These are phyloP conservation scores for Neopestalotiopsis sp. DNA, from an alignment of 2,329 filamentous ascomycete species.

Conservation along the genomic window DNA sequence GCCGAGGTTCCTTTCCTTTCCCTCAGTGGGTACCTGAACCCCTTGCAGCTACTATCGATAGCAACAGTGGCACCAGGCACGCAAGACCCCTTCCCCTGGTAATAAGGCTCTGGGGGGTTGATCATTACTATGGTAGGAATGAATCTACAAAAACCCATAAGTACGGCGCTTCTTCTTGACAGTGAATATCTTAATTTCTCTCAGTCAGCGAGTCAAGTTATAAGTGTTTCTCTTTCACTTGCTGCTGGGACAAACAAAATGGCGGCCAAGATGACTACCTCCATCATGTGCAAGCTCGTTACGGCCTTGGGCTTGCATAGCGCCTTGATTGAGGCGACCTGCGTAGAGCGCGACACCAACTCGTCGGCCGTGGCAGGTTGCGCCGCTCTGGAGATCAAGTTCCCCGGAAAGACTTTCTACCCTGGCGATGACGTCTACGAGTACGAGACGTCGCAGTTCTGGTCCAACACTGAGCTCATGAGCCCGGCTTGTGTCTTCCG, in stretches of 20 bases:
- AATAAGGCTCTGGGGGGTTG: not conserved
- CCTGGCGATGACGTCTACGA: constrained; percentile 31
- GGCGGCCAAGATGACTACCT: constrained; percentile 5
- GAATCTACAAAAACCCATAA: constrained; percentile 2
- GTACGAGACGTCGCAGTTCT: constrained; percentile 37
- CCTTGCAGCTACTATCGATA: constrained; percentile 2
- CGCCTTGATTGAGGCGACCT: constrained; percentile 4
- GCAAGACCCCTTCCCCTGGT: not conserved
- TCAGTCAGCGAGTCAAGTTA: constrained; percentile 8
- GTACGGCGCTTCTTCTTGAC: not conserved
- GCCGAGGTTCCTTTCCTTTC: not conserved
- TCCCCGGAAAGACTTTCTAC: constrained; percentile 30
- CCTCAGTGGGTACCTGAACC: constrained; percentile 1
- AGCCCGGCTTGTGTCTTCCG: constrained; percentile 39
- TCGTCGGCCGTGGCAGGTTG: constrained; percentile 14
- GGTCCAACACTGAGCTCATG: constrained; percentile 41
- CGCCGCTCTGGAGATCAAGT: constrained; percentile 9
- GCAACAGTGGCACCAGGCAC: not conserved
- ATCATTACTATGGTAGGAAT: constrained; percentile 1
- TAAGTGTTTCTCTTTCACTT: not conserved
- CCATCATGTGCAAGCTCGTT: not conserved
- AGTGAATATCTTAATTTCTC: not conserved
- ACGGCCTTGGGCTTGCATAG: constrained; percentile 3
- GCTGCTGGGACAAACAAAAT: not conserved
- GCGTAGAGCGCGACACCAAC: not conserved